A percentile compares a stretch with the other conserved stretches of the same genome.
Conservation (phyloP, 148 eudicot genomes). For the Nepenthes mirabilis region DNA sequence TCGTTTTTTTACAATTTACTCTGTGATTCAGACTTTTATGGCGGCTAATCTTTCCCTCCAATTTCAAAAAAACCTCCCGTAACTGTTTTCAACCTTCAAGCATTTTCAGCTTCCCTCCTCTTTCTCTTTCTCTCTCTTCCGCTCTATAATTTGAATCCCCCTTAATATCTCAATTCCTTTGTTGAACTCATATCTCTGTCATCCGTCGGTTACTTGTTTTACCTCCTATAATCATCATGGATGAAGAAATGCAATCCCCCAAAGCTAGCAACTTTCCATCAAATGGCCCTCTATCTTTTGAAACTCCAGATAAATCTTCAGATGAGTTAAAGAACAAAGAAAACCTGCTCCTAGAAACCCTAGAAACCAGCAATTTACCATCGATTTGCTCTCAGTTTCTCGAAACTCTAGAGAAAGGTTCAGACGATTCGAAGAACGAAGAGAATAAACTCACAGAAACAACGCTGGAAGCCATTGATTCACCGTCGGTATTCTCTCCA, state of each 20-base stretch:
- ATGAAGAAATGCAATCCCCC: not conserved
- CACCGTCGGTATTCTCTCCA: not conserved
- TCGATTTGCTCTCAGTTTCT: conserved; percentile 5
- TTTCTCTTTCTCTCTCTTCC: not conserved
- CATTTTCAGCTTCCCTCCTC: not conserved
- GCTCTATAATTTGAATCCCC: no score
- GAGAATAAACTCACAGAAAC: no score
- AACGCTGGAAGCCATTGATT: no score
- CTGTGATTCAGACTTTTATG: not conserved
- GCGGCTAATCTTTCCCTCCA: conserved; percentile 15
- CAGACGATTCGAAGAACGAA: no score
- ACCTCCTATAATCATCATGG: not conserved
- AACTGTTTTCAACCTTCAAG: not conserved
- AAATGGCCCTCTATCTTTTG: not conserved
- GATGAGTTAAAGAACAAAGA: conserved; percentile 4
- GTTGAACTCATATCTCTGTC: not conserved
- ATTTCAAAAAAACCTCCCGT: conserved; percentile 4
- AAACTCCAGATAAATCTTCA: not conserved
- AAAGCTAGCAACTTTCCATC: not conserved
- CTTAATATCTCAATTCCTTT: not conserved
- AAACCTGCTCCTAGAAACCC: not conserved
- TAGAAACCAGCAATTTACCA: conserved; percentile 1
- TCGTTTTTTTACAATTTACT: no score
- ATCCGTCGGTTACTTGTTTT: not conserved
- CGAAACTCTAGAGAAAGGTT: no score